Evolutionary conservation across 139 green algal genomes (phyloP), one percentile per base, ranked within the genome.

Genomic region (Chlorella vulgaris): DNA sequence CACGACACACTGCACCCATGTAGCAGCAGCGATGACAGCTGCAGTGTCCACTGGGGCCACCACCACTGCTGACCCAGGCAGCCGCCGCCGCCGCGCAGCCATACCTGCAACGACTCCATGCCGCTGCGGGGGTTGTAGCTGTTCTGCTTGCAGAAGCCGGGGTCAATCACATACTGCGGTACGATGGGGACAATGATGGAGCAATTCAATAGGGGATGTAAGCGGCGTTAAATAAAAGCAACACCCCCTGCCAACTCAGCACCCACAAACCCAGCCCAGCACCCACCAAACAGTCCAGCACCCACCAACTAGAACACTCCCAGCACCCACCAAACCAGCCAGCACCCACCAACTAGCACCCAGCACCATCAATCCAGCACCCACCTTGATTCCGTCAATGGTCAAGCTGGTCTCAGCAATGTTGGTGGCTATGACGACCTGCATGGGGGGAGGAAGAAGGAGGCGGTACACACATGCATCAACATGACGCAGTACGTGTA

Each of bases 81-180:
- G n/a, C n/a, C n/a, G n/a, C n/a, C n/a, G n/a, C n/a, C n/a, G n/a
- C n/a, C 47, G 15, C 47, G 15, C 47, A 55, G 13, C 10, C 47
- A 55, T 15, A 99, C 93, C 22, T 78, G 70, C 47, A 78, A 47
- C 26, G 26, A 93, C 89, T 98, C 95, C 96, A 99, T 99, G 70
- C 96, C 96, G 1, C 87, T 95, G 67, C 95, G 88, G 7, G 96
- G 96, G 87, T 97, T 98, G 90, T 98, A 99, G 69, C 86, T 92
- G 81, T 99, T 99, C 88, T 99, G 96, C 89, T 99, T 99, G 84
- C 87, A 90, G 86, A 99, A 98, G 10, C 96, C 96, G 2, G 96
- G 94, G 83, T 99, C 96, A 70, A 99, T 96, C 39, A 99, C 96
- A 76, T 97, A 99, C 86, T 93, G 71, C 83, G 80, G 2, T 69